Percentiles rank a stretch among this genome's conserved stretches.
Conservation (phyloP, 2,329 filamentous ascomycete species). For the Ilyonectria sp. region DNA sequence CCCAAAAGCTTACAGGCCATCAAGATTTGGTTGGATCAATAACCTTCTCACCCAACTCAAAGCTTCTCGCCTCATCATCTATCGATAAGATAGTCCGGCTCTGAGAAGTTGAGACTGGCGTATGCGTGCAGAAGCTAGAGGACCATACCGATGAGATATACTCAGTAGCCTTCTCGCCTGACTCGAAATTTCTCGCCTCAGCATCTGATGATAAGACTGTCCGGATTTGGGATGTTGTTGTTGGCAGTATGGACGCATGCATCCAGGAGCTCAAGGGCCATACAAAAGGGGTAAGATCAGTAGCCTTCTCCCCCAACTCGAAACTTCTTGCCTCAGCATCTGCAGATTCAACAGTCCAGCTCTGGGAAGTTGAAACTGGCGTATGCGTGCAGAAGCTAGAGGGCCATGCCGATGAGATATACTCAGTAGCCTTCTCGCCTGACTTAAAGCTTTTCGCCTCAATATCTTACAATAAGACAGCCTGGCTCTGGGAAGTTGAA, state of each 20-base stretch:
- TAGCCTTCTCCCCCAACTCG: too few relatives aligned
- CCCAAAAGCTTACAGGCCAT: not conserved
- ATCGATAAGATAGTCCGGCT: not conserved
- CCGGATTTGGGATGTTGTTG: not conserved
- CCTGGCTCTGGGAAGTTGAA: not conserved
- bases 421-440: not conserved
- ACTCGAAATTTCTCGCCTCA: not conserved
- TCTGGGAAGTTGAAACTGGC: not conserved
- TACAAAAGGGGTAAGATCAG: too few relatives aligned
- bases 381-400: not conserved
- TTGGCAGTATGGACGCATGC: not conserved
- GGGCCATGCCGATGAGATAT: not conserved
- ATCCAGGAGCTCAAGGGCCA: too few relatives aligned
- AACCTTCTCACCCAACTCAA: not conserved
- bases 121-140: not conserved
- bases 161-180: not conserved
- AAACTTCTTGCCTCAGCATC: not conserved
- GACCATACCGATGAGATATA: rapidly evolving
- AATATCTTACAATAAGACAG: not conserved
- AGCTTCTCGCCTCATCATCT: not conserved
- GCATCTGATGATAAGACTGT: not conserved
- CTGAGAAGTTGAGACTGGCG: not conserved
- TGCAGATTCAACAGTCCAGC: too few relatives aligned
- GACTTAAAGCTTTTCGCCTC: not conserved
- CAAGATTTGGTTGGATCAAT: not conserved